Evolutionary conservation across 208 protist genomes (phyloP), one percentile per base, ranked within the genome.

Genomic region (Crithidia bombi): DNA sequence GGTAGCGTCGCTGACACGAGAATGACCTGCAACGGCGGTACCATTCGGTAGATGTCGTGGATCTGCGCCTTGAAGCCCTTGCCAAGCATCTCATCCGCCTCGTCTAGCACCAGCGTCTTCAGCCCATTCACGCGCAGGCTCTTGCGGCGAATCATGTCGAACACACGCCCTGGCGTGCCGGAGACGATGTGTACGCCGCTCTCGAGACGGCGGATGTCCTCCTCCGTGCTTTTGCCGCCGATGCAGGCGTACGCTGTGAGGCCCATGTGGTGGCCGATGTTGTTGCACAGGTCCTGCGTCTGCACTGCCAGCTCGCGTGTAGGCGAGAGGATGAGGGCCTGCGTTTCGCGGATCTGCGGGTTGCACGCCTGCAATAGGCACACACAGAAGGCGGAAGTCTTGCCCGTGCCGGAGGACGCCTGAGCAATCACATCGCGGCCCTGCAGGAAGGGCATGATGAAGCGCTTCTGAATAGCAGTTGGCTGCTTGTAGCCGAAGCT

Each of bases 31-130:
- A 93, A 79, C 32, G 91, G 85, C 15, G 92, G 89, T 41, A 99
- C 84, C 71, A 93, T 90, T 33, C 97, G 87, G 89, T 98, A 99
- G 54, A 99, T 98, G 71, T 99, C 97, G 79, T 99, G 98, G 61
- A 99, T 98, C 86, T 99, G 97, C 23, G 98, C 98, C 71, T 98
- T 98, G 85, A 99, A 99, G 41, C 98, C 97, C 58, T 95, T 90
- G n/a, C 87, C 93, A n/a, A 99, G 92, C 98, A 99, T 99, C 79
- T 99, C 98, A 79, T 99, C 99, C 50, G 99, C 99, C 79, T 99
- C 99, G 78, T 99, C 99, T 21, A 99, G 73, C 51, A 99, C 91
- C 15, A 99, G 89, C 41, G 97, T 93, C 47, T 89, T 88, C 19
- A 99, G 90, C 6, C 80, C 51, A 10, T 89, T 80, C 33, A 94